Base-by-base conservation (phyloP, 2,329 filamentous ascomycete species). In the Biscogniauxia mediterranea region DNA sequence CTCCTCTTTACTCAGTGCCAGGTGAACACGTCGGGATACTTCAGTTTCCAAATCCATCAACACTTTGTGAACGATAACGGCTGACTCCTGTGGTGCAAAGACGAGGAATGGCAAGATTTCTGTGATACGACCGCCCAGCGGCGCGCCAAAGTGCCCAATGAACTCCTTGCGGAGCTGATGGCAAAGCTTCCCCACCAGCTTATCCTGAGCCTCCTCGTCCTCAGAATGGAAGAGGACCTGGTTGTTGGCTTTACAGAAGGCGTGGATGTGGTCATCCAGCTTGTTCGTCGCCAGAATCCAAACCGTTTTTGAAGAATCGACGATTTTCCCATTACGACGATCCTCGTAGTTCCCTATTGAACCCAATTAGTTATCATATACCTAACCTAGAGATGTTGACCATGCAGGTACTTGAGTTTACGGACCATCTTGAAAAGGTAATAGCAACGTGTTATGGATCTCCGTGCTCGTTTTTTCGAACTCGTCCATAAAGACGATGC, bases 401-500 rank as follows among this genome's bases (percentile, higher is more conserved):
- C 17, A 46, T 17, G 4, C 20, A 25, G 50, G 1, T 19, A 7
- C n/a, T 19, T 54, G 38, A 52, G 15, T 61, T 38, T 55, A 59
- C 70, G 57, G 68, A 77, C 80, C 79, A 50, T 74, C 73, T 4
- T 82, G 77, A 58, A 82, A 79, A 0, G 77, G 74, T 3, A 79
- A 61, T 1, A 84, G 67, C 7, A 84, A 69, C 5, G 79, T 68
- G 20, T 81, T 67, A 9, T 76, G 76, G 2, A 82, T 72, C 0
- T 77, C 73, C 4, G 68, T 17, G 0, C 64, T 71, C 0, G 79
- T 80, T 66, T 82, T 83, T 49, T 83, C 81, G 52, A 83, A 82
- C 56, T 84, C 81, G 56, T 84, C 81, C 15, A 84, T 64, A 60
- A 82, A 83, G 0, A 84, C 77, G 8, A 84, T 75, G 42, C 72